Base-by-base conservation (phyloP, 768 basidiomycete species). In the Mycena capillaripes region DNA sequence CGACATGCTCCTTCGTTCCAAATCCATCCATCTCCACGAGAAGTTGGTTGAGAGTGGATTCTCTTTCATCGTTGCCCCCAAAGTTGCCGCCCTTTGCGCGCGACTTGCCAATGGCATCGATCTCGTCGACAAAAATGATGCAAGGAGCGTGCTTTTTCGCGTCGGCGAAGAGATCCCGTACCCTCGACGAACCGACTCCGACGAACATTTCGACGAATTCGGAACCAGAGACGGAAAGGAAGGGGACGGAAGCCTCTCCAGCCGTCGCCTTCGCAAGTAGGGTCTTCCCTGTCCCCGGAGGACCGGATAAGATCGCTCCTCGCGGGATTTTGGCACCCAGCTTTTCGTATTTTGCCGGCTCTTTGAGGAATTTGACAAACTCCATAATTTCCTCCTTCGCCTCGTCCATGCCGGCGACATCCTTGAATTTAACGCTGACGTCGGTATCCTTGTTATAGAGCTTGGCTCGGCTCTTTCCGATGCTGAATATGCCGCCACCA, bases 161-260 rank as follows among this genome's bases (percentile, higher is more conserved):
- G 5, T 94, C 97, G 38, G 97, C 94, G 82, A 99, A 99, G 50
- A 99, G 91, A 83, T 99, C 98, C 57, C 98, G 92, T 14, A 99
- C 98, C 73, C 98, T 91, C 4, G 96, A 97, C 3, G 98, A 97
- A 69, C 98, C 98, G 61, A 99, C 98, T 82, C 98, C 98, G 76
- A 99, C 98, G 80, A 99, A 99, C 97, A 99, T 98, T 84, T 99
- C 98, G 71, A 99, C 97, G 80, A 99, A 99, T 80, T 99, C 98
- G 50, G 97, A 99, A 60, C 98, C 98, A 56, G 97, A 98, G 48
- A 99, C 98, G 27, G 96, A 97, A 69, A 98, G 89, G 93, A 99
- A 99, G 48, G 98, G 97, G 6, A 99, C 97, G 52, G 91, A 94
- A 6, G 98, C 97, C 83, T 99, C 98, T 60, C 98, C 98, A 3